Conservation (phyloP, 805 yeast species). For the Lachancea quebecensis region DNA sequence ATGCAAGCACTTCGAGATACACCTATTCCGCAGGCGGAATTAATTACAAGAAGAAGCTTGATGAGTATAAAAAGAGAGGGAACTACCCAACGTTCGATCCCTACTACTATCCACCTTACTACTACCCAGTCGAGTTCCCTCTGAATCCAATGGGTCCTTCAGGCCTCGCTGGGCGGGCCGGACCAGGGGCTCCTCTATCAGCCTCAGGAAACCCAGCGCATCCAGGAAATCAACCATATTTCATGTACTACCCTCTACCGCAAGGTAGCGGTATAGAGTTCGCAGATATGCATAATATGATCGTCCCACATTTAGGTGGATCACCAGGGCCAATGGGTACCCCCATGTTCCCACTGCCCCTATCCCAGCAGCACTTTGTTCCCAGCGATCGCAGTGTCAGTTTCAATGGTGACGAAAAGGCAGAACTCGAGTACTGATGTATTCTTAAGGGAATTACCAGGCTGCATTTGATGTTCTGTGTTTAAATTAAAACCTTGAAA, state of each 20-base stretch:
- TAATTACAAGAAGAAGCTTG: conserved; percentile 12
- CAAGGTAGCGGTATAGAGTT: conserved; percentile 20
- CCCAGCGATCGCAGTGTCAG: conserved; percentile 4
- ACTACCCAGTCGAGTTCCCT: conserved; percentile 28
- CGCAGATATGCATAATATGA: conserved; percentile 4
- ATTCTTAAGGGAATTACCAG: neutral
- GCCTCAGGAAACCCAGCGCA: conserved; percentile 3
- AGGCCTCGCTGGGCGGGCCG: conserved; percentile 7
- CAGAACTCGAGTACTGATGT: conserved; percentile 7
- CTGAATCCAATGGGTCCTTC: conserved; percentile 9
- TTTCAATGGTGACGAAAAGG: conserved; percentile 2
- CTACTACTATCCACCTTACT: conserved; percentile 20
- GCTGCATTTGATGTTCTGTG: neutral
- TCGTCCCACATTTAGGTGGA: conserved; percentile 8
- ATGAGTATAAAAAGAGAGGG: conserved; percentile 6
- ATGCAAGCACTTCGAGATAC: conserved; percentile 18
- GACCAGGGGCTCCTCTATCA: conserved; percentile 13
- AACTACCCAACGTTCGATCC: conserved; percentile 8
- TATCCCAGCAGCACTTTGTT: conserved; percentile 14
- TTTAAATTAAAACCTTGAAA: neutral
- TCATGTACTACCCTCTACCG: conserved; percentile 30
- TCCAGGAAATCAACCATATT: conserved; percentile 18
- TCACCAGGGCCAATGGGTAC: conserved; percentile 11
- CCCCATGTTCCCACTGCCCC: conserved; percentile 14
- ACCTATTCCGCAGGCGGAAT: conserved; percentile 27